Evolutionary conservation across 139 green algal species (phyloP).

Genomic region (Chlorella sp.): DNA sequence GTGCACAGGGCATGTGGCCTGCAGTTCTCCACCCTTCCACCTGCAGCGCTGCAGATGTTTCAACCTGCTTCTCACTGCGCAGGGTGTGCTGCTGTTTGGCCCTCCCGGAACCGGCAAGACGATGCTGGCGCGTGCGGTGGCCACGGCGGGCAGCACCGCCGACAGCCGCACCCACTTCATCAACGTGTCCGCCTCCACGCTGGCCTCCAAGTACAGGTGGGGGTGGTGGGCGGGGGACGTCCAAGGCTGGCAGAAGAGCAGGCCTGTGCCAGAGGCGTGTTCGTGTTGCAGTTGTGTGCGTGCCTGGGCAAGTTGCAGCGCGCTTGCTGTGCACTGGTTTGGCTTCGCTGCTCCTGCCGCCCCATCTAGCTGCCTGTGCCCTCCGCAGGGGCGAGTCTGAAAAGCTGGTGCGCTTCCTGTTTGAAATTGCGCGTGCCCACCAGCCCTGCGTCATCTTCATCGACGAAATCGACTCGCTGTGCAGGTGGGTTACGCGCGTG

Average conservation of each 20-base stretch:
- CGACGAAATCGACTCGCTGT: constrained; percentile 97
- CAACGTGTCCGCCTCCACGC: constrained; percentile 90
- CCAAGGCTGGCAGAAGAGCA: neutral
- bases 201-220: constrained; percentile 91
- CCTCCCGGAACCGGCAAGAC: constrained; percentile 93
- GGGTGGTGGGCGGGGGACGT: neutral
- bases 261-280: no score
- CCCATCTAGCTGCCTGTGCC: neutral
- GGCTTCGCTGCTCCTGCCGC: neutral
- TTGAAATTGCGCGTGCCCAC: constrained; percentile 90
- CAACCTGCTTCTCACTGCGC: neutral
- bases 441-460: constrained; percentile 97
- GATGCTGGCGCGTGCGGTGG: constrained; percentile 92
- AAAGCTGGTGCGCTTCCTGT: constrained; percentile 85
- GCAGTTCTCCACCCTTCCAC: neutral
- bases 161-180: constrained; percentile 96
- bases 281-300: neutral
- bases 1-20: neutral
- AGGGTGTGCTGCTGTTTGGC: constrained; percentile 96
- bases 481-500: neutral
- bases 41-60: neutral
- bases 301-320: no score
- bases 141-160: constrained; percentile 47
- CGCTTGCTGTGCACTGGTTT: neutral
- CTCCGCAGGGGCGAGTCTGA: constrained; percentile 49